phyloP scores from a whole-genome alignment of 306 rosid genomes.

The Ormosia emarginata region DNA sequence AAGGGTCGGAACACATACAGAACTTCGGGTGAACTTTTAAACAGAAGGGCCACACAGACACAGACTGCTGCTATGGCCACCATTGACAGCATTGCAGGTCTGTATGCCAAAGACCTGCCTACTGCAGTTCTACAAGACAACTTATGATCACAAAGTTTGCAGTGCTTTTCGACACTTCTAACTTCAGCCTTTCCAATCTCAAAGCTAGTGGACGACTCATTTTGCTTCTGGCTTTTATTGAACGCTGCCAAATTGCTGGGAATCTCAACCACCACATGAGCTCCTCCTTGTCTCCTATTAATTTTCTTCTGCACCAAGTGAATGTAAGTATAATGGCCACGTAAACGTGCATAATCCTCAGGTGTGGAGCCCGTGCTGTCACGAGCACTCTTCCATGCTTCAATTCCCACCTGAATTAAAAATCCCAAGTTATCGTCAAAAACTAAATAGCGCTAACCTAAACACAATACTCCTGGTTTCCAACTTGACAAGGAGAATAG shows the following conservation, averaged over 20 bases:
- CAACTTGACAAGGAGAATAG: background rate
- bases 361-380: slow-evolving; percentile 85
- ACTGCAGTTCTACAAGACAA: slow-evolving; percentile 39
- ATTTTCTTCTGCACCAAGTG: slow-evolving; percentile 76
- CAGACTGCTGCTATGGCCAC: slow-evolving; percentile 82
- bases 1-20: slow-evolving; percentile 72
- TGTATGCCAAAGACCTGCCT: slow-evolving; percentile 58
- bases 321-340: slow-evolving; percentile 66
- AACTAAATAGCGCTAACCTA: background rate
- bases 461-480: background rate
- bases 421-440: background rate
- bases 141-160: slow-evolving; percentile 57
- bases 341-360: slow-evolving; percentile 73
- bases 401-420: slow-evolving; percentile 72
- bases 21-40: slow-evolving; percentile 89
- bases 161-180: slow-evolving; percentile 32
- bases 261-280: slow-evolving; percentile 72
- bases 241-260: slow-evolving; percentile 45
- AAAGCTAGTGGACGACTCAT: slow-evolving; percentile 38
- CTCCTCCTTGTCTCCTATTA: slow-evolving; percentile 51
- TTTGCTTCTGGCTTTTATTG: slow-evolving; percentile 43
- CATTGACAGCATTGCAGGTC: slow-evolving; percentile 89
- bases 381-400: slow-evolving; percentile 77
- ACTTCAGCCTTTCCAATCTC: slow-evolving; percentile 45
- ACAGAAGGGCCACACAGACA: slow-evolving; percentile 88